phyloP scores from a whole-genome alignment of 305 asterid species.

The Withania somnifera region DNA sequence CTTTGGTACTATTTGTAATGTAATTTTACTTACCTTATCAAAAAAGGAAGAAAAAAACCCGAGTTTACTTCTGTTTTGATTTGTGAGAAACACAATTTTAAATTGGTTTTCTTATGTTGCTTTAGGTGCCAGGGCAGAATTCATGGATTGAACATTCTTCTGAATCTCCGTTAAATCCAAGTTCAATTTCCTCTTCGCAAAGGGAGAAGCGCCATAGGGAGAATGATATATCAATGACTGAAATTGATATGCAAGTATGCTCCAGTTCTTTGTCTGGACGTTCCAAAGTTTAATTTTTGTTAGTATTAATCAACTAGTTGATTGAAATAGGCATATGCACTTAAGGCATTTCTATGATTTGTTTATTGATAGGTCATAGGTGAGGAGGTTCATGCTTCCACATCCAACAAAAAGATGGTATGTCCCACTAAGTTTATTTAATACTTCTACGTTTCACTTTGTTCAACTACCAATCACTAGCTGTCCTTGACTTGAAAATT shows the following conservation, averaged over 20 bases:
- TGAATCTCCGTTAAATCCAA: constrained; percentile 19
- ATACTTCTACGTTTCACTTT: neutral
- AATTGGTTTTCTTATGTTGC: constrained; percentile 5
- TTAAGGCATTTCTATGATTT: neutral
- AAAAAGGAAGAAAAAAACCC: neutral
- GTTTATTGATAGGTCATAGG: constrained; percentile 31
- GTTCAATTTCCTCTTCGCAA: constrained; percentile 18
- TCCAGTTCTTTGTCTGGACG: neutral
- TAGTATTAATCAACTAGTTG: neutral
- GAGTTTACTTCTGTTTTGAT: neutral
- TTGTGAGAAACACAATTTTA: neutral
- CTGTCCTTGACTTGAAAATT: neutral
- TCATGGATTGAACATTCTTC: constrained; percentile 55
- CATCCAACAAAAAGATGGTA: constrained; percentile 63
- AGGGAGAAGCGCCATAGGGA: constrained; percentile 85
- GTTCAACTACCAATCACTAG: neutral
- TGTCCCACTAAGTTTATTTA: constrained; percentile 7
- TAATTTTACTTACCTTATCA: neutral
- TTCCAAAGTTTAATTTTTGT: neutral
- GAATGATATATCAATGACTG: constrained; percentile 34
- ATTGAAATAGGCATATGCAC: neutral
- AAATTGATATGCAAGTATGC: constrained; percentile 42
- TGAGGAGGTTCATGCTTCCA: constrained; percentile 36
- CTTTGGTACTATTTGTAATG: neutral
- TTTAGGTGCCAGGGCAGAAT: constrained; percentile 82